Evolutionary conservation across 257 asterid genomes (phyloP), one percentile per base, ranked within the genome.

Genomic region (Solanum sparsipilum): DNA sequence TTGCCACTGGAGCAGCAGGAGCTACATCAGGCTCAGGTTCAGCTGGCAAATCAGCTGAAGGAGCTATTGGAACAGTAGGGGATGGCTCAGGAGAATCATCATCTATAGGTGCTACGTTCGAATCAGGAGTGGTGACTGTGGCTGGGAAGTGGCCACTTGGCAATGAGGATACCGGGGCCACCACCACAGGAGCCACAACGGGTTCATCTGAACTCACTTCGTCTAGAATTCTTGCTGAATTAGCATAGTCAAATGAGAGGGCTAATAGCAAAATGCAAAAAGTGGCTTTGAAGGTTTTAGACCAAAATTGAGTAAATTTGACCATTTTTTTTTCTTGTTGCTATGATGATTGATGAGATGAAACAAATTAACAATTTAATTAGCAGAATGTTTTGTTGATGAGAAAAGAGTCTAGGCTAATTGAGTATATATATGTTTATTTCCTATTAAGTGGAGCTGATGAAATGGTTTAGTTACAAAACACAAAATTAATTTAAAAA

Each of bases 141-240:
- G 89, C 93, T 7, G 96, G 94, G 21, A 91, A 65, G 41, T 92
- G 91, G 71, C 93, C 93, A 68, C 92, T 88, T 82, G 38, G 94
- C 87, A 71, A 81, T 20, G 84, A 29, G 85, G 91, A 7, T 44
- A 88, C 85, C 0, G 93, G 92, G 11, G 91, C 86, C 27, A 81
- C 90, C 23, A 34, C 90, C 27, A 34, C 90, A 20, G 93, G 93
- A 52, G 91, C 90, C 75, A 88, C 86, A 31, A 38, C 87, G 13
- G 95, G 88, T 48, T 70, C 88, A 13, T 68, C 91, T 1, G 94
- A 89, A 89, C 82, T 86, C 44, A 63, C 83, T 86, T 93, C 94
- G 34, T 92, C 92, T 5, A 93, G 93, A 56, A 92, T 65, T 90
- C 96, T 82, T 70, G 94, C 87, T 3, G 98, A 91, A 87, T 67